Conservation (phyloP, 306 rosid species). For the Sechiopsis laciniata region DNA sequence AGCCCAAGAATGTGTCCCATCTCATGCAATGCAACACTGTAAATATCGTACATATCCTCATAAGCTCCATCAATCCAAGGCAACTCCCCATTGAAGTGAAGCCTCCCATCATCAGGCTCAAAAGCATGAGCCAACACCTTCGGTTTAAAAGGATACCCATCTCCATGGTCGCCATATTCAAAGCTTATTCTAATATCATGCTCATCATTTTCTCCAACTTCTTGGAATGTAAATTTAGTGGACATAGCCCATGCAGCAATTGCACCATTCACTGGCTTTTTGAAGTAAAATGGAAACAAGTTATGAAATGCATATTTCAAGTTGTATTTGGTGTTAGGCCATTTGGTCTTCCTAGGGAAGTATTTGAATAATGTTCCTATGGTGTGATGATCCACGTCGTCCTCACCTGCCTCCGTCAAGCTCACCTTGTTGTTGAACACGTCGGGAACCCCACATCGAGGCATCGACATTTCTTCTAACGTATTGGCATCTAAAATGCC, state of each 20-base stretch:
- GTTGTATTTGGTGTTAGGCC: neutral
- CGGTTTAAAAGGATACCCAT: neutral
- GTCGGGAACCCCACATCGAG: slow-evolving; percentile 44
- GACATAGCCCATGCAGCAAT: neutral
- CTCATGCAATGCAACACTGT: neutral
- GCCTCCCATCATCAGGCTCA: neutral
- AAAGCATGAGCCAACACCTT: neutral
- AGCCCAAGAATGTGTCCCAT: neutral
- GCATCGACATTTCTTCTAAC: slow-evolving; percentile 23
- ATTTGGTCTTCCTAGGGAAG: neutral
- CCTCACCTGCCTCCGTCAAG: neutral
- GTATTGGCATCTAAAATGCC: slow-evolving; percentile 32
- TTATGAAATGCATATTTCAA: neutral
- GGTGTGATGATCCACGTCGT: neutral
- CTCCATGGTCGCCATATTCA: neutral
- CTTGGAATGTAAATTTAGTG: neutral
- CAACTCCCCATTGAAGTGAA: neutral
- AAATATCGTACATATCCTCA: neutral
- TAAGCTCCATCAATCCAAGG: neutral
- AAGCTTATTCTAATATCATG: neutral
- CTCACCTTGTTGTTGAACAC: neutral
- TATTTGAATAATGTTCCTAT: neutral
- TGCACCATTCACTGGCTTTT: neutral
- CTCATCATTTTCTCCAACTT: neutral
- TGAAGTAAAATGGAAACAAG: neutral